These are phyloP conservation scores for Alternaria longipes DNA, from an alignment of 2,329 filamentous ascomycete species.

Conservation along the genomic window DNA sequence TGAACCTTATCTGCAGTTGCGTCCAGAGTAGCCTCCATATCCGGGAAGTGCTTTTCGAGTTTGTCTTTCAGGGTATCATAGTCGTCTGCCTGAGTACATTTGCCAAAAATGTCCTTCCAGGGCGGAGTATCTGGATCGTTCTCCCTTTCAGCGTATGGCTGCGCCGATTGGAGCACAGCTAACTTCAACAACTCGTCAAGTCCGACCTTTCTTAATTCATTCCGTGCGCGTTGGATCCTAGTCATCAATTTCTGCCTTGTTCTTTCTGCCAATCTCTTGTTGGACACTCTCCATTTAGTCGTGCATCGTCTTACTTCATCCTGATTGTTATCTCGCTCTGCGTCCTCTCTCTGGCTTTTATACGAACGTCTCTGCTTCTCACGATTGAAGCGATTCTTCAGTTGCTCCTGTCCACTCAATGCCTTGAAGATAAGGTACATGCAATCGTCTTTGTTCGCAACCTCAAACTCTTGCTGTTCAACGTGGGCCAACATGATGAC, in stretches of 20 bases:
- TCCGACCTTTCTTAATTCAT: slow-evolving; percentile 9
- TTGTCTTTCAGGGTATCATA: not conserved
- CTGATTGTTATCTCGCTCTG: slow-evolving; percentile 7
- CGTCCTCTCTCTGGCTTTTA: slow-evolving; percentile 13
- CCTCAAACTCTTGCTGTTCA: slow-evolving; percentile 22
- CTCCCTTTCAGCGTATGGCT: slow-evolving; percentile 15
- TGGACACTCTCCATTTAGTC: not conserved
- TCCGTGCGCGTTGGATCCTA: slow-evolving; percentile 19
- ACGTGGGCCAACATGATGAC: slow-evolving; percentile 30
- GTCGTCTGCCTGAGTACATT: not conserved
- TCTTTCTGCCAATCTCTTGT: slow-evolving; percentile 10
- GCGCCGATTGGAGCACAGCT: slow-evolving; percentile 25
- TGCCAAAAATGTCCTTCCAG: slow-evolving; percentile 1
- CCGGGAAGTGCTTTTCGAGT: not conserved
- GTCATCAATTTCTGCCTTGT: not conserved
- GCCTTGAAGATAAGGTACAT: slow-evolving; percentile 24
- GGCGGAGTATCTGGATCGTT: not conserved
- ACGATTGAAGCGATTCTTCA: slow-evolving; percentile 11
- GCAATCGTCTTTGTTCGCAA: slow-evolving; percentile 23
- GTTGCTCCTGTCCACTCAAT: slow-evolving; percentile 14
- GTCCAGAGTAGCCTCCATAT: slow-evolving; percentile 9
- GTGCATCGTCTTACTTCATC: not conserved
- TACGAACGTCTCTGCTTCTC: slow-evolving; percentile 4
- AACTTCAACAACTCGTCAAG: slow-evolving; percentile 23
- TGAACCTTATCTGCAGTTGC: slow-evolving; percentile 7